Evolutionary conservation across 2,329 filamentous ascomycete species (phyloP).

Genomic region (Ophiostoma angusticollis): DNA sequence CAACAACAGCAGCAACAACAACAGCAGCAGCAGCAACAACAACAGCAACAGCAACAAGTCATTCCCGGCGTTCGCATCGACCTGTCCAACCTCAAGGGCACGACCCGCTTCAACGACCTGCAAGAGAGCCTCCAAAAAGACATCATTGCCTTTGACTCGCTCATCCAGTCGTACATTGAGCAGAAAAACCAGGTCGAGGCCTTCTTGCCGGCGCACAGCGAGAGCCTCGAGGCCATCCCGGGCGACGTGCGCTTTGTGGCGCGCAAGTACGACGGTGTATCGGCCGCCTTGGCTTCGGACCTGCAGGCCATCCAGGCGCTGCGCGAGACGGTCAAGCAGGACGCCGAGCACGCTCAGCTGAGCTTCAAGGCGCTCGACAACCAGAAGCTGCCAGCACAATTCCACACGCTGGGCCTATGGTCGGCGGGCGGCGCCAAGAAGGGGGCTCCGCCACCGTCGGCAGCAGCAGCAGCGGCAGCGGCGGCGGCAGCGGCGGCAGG

Average conservation of each 20-base stretch:
- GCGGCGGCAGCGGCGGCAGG: conserved; percentile 19
- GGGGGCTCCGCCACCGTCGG: conserved; percentile 24
- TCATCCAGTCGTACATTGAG: conserved; percentile 67
- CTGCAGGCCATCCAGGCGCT: conserved; percentile 30
- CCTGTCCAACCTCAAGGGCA: conserved; percentile 63
- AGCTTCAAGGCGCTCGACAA: conserved; percentile 35
- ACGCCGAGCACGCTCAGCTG: conserved; percentile 29
- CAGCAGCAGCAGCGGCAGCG: conserved; percentile 27
- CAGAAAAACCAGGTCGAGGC: conserved; percentile 66
- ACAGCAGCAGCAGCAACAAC: conserved; percentile 29
- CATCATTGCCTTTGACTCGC: conserved; percentile 65
- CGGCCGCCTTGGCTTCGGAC: conserved; percentile 27
- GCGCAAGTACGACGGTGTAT: conserved; percentile 32
- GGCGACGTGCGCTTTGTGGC: conserved; percentile 31
- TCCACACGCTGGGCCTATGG: conserved; percentile 34
- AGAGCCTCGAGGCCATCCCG: conserved; percentile 25
- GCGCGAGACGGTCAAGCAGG: conserved; percentile 27
- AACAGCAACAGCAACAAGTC: conserved; percentile 37
- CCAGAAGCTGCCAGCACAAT: conserved; percentile 34
- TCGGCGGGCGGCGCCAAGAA: conserved; percentile 26
- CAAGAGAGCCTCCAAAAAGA: conserved; percentile 67
- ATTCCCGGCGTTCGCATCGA: conserved; percentile 68
- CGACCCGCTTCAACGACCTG: conserved; percentile 85
- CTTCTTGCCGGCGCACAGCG: conserved; percentile 44
- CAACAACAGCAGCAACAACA: conserved; percentile 13